Evolutionary conservation across 768 basidiomycete species (phyloP).

Genomic region (Fistulinella prunicolor): DNA sequence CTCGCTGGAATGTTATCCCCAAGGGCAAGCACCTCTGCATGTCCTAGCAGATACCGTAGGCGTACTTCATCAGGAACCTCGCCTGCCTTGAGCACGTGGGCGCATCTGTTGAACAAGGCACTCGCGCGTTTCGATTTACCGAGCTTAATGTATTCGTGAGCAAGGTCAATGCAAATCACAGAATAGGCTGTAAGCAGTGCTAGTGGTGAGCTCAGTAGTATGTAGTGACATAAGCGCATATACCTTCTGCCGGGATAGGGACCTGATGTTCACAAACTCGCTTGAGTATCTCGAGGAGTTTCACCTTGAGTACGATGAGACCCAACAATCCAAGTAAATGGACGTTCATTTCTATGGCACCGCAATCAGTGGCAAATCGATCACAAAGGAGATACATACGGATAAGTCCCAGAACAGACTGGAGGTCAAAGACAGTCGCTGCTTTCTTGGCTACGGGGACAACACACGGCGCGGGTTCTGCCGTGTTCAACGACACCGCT

Average conservation of each 20-base stretch:
- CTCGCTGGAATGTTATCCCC: slow-evolving; percentile 58
- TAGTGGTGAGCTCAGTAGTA: neutral
- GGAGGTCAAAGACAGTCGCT: slow-evolving; percentile 22
- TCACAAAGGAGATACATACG: slow-evolving; percentile 40
- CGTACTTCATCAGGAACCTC: slow-evolving; percentile 50
- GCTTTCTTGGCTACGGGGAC: neutral
- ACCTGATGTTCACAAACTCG: slow-evolving; percentile 53
- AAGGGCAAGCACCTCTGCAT: slow-evolving; percentile 62
- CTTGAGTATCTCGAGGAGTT: slow-evolving; percentile 61
- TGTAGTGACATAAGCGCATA: slow-evolving; percentile 7
- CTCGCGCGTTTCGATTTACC: slow-evolving; percentile 71
- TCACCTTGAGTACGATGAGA: slow-evolving; percentile 61
- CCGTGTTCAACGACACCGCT: slow-evolving; percentile 19
- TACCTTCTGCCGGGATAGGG: slow-evolving; percentile 48
- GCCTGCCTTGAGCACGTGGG: slow-evolving; percentile 43
- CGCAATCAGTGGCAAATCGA: neutral
- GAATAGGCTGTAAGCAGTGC: slow-evolving; percentile 49
- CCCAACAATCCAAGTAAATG: slow-evolving; percentile 70
- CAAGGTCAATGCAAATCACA: slow-evolving; percentile 64
- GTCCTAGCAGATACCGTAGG: slow-evolving; percentile 56
- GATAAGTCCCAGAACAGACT: slow-evolving; percentile 44
- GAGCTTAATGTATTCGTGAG: slow-evolving; percentile 73
- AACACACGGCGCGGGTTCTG: slow-evolving; percentile 2
- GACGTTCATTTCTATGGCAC: slow-evolving; percentile 46
- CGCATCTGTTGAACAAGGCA: slow-evolving; percentile 58